phyloP scores from a whole-genome alignment of 2,329 filamentous ascomycete genomes.

The Kalaharituber pfeilii region DNA sequence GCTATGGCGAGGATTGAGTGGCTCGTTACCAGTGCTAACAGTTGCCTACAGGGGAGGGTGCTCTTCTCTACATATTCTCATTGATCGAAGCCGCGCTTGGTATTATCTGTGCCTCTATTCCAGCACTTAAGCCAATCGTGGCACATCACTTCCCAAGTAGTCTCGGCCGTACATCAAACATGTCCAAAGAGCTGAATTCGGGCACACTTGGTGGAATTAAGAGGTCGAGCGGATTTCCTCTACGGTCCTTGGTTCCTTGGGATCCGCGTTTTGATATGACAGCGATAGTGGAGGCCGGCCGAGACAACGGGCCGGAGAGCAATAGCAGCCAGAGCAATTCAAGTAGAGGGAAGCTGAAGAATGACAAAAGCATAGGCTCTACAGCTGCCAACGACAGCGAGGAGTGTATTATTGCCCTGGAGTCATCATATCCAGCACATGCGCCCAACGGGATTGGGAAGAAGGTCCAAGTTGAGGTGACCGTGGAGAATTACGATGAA shows the following conservation, averaged over 20 bases:
- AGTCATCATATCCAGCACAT: neutral
- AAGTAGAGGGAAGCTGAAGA: neutral
- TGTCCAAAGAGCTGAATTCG: neutral
- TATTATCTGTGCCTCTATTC: neutral
- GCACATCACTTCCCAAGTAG: neutral
- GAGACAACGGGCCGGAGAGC: neutral
- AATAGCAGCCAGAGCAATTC: neutral
- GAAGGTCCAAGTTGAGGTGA: neutral
- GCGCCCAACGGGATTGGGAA: neutral
- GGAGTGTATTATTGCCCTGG: neutral
- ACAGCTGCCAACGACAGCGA: neutral
- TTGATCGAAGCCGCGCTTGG: neutral
- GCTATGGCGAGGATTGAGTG: too few relatives aligned
- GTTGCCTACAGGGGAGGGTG: neutral
- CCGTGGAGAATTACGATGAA: neutral
- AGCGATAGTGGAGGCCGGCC: neutral
- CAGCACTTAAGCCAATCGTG: neutral
- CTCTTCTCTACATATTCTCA: neutral
- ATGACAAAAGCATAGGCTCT: too few relatives aligned
- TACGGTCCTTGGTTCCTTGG: neutral
- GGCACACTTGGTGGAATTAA: neutral
- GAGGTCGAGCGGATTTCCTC: neutral
- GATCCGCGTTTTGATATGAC: neutral
- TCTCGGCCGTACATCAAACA: neutral
- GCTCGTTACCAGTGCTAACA: too few relatives aligned